Conservation (phyloP, 257 asterid genomes). For the Solanum dulcamara region DNA sequence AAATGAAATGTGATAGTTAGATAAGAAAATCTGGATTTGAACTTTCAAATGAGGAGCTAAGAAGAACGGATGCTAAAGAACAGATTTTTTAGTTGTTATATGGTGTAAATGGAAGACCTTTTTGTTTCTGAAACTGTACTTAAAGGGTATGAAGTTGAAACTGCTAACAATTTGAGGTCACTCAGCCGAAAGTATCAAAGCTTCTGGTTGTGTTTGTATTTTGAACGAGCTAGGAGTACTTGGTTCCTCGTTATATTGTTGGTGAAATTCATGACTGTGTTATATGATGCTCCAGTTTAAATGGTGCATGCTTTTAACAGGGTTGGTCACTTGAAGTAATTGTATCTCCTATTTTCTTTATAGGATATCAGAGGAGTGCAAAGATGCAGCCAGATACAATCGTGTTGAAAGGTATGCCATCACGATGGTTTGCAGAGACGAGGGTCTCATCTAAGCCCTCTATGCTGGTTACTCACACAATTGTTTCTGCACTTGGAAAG, state of each 20-base stretch:
- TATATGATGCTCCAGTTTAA: background rate
- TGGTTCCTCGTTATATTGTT: background rate
- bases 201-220: background rate
- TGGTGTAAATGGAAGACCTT: background rate
- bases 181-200: background rate
- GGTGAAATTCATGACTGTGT: background rate
- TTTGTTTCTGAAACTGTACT: background rate
- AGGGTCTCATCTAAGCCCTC: constrained; percentile 97
- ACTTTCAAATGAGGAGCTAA: background rate
- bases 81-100: background rate
- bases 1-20: background rate
- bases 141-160: background rate
- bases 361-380: constrained; percentile 54
- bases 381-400: constrained; percentile 80
- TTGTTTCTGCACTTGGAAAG: constrained; percentile 74
- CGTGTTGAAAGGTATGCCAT: constrained; percentile 79
- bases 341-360: background rate
- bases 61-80: background rate
- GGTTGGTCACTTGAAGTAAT: background rate
- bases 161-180: background rate
- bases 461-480: constrained; percentile 88
- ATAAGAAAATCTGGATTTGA: background rate
- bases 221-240: background rate
- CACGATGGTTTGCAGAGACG: constrained; percentile 96
- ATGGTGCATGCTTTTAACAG: background rate